phyloP scores from a whole-genome alignment of 176 grass and related monocot species.

The Dendrocalamus sinicus region DNA sequence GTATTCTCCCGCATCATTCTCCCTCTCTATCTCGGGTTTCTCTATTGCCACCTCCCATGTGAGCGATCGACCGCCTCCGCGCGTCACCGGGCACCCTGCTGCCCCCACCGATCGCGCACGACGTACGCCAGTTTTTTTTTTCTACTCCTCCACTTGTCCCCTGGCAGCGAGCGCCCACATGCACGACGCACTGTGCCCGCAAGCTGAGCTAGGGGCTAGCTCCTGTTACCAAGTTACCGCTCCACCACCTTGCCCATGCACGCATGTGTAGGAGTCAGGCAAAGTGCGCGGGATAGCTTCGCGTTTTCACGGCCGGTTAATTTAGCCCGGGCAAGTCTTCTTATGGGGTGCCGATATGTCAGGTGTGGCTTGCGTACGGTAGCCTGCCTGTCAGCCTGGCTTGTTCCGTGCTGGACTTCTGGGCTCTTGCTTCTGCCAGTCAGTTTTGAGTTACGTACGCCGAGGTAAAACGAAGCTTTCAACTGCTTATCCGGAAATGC shows the following conservation, averaged over 20 bases:
- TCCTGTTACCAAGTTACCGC: constrained; percentile 17
- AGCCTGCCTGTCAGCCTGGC: not conserved
- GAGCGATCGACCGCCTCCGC: constrained; percentile 28
- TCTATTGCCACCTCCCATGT: constrained; percentile 56
- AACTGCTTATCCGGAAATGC: constrained; percentile 12
- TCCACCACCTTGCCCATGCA: not conserved
- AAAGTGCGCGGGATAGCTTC: not conserved
- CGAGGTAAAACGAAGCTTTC: constrained; percentile 44
- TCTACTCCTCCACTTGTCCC: constrained; percentile 50
- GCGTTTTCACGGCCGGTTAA: not conserved
- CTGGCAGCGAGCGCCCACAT: constrained; percentile 45
- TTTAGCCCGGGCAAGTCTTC: not conserved
- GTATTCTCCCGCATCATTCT: not conserved
- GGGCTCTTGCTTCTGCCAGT: not conserved
- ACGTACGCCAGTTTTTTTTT: constrained; percentile 39
- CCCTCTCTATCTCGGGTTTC: constrained; percentile 29
- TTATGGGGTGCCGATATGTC: not conserved
- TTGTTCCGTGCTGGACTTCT: not conserved
- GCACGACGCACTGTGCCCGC: constrained; percentile 36
- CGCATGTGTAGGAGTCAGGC: not conserved
- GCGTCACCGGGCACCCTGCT: constrained; percentile 50
- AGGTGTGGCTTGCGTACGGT: constrained; percentile 20
- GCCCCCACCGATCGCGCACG: constrained; percentile 41
- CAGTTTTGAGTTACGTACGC: constrained; percentile 25
- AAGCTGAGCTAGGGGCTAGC: not conserved